Evolutionary conservation across 2,329 filamentous ascomycete species (phyloP).

Genomic region (Colletotrichum orchidophilum): DNA sequence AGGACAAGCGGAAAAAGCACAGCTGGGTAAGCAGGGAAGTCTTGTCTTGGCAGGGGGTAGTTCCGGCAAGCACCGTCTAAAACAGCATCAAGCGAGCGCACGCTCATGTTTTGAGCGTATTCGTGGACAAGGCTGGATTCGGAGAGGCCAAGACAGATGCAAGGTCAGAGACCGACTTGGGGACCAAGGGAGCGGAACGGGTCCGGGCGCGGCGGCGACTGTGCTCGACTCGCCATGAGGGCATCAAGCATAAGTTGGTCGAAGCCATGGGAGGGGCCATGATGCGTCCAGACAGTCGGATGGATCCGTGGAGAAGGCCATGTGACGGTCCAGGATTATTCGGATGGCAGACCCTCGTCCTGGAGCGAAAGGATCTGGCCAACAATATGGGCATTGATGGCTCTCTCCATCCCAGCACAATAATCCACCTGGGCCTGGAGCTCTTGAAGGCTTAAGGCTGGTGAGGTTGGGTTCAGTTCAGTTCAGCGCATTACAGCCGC

Average conservation of each 20-base stretch:
- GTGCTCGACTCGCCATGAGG: slow-evolving; percentile 6
- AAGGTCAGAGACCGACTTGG: not conserved
- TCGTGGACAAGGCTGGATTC: not conserved
- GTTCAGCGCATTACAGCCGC: not conserved
- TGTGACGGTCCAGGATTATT: slow-evolving; percentile 18
- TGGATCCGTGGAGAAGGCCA: slow-evolving; percentile 3
- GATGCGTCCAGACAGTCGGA: not conserved
- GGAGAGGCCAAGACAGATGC: slow-evolving; percentile 5
- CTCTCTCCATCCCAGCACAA: not conserved
- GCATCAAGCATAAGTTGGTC: not conserved
- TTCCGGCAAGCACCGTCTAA: not conserved
- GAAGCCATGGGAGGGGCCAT: not conserved
- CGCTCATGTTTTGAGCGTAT: slow-evolving; percentile 3
- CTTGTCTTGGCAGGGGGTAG: not conserved
- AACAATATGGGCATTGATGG: not conserved
- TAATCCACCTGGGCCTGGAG: not conserved
- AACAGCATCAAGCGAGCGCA: slow-evolving; percentile 2
- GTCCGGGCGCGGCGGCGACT: slow-evolving; percentile 4
- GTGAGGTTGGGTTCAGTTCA: not conserved
- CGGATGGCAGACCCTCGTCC: not conserved
- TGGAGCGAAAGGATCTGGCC: not conserved
- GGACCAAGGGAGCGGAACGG: slow-evolving; percentile 27
- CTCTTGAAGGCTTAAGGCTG: not conserved
- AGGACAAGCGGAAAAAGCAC: slow-evolving; percentile 24
- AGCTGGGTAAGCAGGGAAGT: slow-evolving; percentile 24